Percentiles rank a stretch among this genome's conserved stretches.
Conservation (phyloP, 192 early-diverging fungal genomes). For the Coemansia sp. region DNA sequence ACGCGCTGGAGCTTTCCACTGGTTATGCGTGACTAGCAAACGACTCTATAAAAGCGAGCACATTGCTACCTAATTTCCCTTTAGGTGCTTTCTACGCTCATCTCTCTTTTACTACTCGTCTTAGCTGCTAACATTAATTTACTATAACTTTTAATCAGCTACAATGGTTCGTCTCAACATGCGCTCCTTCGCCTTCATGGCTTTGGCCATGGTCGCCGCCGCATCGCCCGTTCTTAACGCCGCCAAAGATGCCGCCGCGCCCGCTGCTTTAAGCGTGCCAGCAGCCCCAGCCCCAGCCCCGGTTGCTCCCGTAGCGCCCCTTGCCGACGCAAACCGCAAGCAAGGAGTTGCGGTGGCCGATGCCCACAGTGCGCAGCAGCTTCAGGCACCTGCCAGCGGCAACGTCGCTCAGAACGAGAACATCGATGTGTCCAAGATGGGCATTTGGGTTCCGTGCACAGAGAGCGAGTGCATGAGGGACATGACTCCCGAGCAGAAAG, state of each 20-base stretch:
- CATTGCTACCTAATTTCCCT: background rate
- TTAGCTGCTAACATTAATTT: background rate
- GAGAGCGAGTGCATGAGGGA: slow-evolving; percentile 42
- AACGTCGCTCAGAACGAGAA: background rate
- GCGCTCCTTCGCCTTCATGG: slow-evolving; percentile 50
- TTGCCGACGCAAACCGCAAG: slow-evolving; percentile 15
- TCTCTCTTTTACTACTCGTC: background rate
- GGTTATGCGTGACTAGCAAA: background rate
- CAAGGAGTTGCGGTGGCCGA: slow-evolving; percentile 13
- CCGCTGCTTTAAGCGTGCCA: slow-evolving; percentile 15
- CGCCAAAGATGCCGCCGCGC: slow-evolving; percentile 17
- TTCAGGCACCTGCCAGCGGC: background rate
- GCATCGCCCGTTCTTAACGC: slow-evolving; percentile 31
- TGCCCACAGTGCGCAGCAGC: slow-evolving; percentile 10
- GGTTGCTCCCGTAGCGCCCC: slow-evolving; percentile 14
- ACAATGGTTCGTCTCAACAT: slow-evolving; percentile 48
- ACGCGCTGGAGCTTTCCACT: background rate
- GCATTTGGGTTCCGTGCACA: slow-evolving; percentile 36
- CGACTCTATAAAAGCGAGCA: background rate
- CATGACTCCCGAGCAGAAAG: slow-evolving; percentile 45
- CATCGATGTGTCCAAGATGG: slow-evolving; percentile 19
- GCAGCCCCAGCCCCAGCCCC: slow-evolving; percentile 10
- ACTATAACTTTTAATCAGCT: background rate
- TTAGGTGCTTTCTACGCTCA: background rate
- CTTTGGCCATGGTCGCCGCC: slow-evolving; percentile 43